Conservation (phyloP, 2,329 filamentous ascomycete species). For the Samsoniella hepiali region DNA sequence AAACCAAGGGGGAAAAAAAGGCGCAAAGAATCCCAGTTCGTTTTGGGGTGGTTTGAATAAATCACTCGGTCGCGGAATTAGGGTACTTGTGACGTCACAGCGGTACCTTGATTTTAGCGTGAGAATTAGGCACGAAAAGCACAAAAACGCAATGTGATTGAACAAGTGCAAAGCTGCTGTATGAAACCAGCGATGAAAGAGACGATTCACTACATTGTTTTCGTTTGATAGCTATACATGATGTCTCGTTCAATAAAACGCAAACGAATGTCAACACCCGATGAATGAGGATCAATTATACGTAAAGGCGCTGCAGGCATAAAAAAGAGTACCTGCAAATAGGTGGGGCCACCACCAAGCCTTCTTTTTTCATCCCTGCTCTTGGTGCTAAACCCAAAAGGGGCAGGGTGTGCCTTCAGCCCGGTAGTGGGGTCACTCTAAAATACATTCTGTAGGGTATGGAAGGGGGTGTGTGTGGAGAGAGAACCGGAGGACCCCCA, state of each 20-base stretch:
- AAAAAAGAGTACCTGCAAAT: not conserved
- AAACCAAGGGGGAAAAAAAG: not conserved
- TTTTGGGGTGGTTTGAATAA: not conserved
- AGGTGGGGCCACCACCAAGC: not conserved
- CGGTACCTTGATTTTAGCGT: not conserved
- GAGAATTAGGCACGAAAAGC: not conserved
- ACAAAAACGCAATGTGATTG: too few relatives aligned
- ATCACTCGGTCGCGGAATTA: not conserved
- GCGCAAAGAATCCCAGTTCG: not conserved
- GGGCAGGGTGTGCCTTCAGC: not conserved
- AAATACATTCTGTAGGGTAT: not conserved
- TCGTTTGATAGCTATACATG: too few relatives aligned
- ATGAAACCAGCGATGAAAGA: too few relatives aligned
- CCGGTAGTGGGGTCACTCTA: not conserved
- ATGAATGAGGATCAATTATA: too few relatives aligned
- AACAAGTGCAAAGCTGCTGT: not conserved
- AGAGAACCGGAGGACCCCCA: not conserved
- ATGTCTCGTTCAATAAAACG: too few relatives aligned
- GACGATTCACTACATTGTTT: too few relatives aligned
- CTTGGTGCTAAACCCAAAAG: not conserved
- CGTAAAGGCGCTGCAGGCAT: too few relatives aligned
- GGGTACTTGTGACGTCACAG: slow-evolving; percentile 10
- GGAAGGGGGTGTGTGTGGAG: not conserved
- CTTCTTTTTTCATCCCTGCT: not conserved
- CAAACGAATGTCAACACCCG: too few relatives aligned